Evolutionary conservation across 352 stramenopile genomes (phyloP).

Genomic region (Globisporangium camurandrum): DNA sequence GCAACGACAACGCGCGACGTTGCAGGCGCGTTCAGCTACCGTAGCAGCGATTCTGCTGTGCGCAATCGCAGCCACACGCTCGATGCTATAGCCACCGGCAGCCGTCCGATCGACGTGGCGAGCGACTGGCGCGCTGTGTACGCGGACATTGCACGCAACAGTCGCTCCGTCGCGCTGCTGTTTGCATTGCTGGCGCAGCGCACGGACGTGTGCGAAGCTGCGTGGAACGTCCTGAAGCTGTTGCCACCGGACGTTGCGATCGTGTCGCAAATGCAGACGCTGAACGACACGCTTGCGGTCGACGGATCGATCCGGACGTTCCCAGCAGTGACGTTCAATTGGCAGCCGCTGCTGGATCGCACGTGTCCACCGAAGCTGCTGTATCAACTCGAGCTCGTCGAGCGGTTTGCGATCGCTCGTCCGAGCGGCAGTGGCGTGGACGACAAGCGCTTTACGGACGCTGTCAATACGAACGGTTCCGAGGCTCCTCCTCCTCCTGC

Average conservation of each 20-base stretch:
- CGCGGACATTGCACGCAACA: conserved; percentile 45
- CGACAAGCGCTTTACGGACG: conserved; percentile 3
- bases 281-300: conserved; percentile 57
- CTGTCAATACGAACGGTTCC: conserved; percentile 14
- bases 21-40: too few relatives aligned
- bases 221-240: conserved; percentile 71
- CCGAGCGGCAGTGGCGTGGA: conserved; percentile 11
- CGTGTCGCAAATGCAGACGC: conserved; percentile 62
- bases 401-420: conserved; percentile 46
- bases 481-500: neutral
- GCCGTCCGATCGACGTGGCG: neutral
- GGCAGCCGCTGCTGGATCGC: conserved; percentile 48
- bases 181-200: conserved; percentile 43
- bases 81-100: too few relatives aligned
- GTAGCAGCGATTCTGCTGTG: neutral
- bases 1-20: too few relatives aligned
- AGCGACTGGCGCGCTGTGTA: conserved; percentile 66
- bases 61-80: too few relatives aligned
- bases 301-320: conserved; percentile 55
- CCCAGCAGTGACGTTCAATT: conserved; percentile 31
- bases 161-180: conserved; percentile 29
- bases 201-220: conserved; percentile 53
- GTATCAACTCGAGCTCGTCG: conserved; percentile 61
- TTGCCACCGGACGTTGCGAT: conserved; percentile 51
- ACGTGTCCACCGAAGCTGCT: conserved; percentile 50